Evolutionary conservation across 768 basidiomycete species (phyloP), one percentile per base, ranked within the genome.

Genomic region (Tubosaeta sp.): DNA sequence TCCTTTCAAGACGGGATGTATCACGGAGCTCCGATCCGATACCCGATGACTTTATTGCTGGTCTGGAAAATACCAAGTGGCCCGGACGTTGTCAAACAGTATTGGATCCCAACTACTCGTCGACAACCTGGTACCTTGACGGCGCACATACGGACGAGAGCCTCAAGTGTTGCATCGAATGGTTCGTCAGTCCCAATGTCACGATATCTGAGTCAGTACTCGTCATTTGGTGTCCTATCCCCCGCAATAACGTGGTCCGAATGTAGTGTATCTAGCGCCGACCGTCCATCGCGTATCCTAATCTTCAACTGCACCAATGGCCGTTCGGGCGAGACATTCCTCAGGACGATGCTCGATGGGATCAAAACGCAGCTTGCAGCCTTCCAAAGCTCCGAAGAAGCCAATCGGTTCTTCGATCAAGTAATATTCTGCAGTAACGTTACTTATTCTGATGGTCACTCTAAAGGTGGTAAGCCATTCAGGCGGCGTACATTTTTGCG

Each of bases 381-480:
- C 18, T 67, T 77, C 31, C 59, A 68, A 13, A 64, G 66, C n/a
- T 57, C 69, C 0, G 76, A 76, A 46, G 62, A 68, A 14, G 55
- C 72, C 1, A 66, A 62, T 13, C 55, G 55, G 9, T 84, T 91
- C 61, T 96, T 96, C 58, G 80, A 91, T 61, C 80, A 84, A 44
- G 89, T 94, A 51, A 81, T 98, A 41, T 98, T 99, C 69, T 98
- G 94, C 70, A 85, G 93, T 43, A 99, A 98, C 66, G 88, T 96
- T 29, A 99, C 96, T 0, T 99, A 95, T 62, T 77, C 81, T 1
- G 84, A 90, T 55, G 96, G 96, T 0, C 75, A 77, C 29, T 97
- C 83, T 65, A 98, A 97, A 73, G 88, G 90, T 46, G 95, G 95
- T 92, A 59, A 66, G 80, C 63, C 18, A 53, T 30, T 16, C 29